phyloP scores from a whole-genome alignment of 148 eudicot species.

The Vaccinium darrowii region DNA sequence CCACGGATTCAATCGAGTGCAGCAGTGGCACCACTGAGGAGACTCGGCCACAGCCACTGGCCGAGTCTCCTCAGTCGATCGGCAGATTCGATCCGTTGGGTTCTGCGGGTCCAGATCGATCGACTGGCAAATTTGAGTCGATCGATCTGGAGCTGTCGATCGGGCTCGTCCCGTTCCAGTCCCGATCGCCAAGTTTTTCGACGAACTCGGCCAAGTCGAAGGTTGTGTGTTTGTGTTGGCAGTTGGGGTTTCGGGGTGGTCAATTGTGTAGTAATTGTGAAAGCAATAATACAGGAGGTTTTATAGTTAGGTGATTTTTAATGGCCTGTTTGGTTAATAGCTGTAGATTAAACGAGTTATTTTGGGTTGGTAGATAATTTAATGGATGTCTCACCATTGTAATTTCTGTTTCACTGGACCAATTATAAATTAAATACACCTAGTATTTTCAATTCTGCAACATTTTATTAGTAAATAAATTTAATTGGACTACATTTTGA shows the following conservation, averaged over 20 bases:
- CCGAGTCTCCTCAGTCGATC: no score
- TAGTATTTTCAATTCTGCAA: no score
- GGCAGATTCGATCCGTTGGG: neutral
- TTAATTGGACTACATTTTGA: no score
- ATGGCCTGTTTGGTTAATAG: constrained; percentile 19
- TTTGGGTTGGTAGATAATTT: constrained; percentile 4
- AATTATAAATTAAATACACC: no score
- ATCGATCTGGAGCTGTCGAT: constrained; percentile 63
- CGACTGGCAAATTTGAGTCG: neutral
- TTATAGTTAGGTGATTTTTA: constrained; percentile 15
- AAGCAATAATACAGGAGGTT: constrained; percentile 17
- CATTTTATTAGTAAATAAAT: no score
- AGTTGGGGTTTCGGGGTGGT: constrained; percentile 44
- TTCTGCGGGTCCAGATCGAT: neutral
- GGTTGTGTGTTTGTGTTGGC: constrained; percentile 40
- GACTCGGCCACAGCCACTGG: constrained; percentile 1
- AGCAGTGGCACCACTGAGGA: constrained; percentile 64
- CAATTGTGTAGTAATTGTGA: constrained; percentile 48
- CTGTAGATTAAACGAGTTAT: neutral
- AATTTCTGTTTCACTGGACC: neutral
- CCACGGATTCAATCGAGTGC: constrained; percentile 36
- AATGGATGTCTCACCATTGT: neutral
- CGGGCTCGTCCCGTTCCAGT: constrained; percentile 47
- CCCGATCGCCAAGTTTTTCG: constrained; percentile 18
- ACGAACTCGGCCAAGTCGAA: constrained; percentile 27